Evolutionary conservation across 1,139 yeast species (phyloP), one percentile per base, ranked within the genome.

Genomic region (Taphrina populina): DNA sequence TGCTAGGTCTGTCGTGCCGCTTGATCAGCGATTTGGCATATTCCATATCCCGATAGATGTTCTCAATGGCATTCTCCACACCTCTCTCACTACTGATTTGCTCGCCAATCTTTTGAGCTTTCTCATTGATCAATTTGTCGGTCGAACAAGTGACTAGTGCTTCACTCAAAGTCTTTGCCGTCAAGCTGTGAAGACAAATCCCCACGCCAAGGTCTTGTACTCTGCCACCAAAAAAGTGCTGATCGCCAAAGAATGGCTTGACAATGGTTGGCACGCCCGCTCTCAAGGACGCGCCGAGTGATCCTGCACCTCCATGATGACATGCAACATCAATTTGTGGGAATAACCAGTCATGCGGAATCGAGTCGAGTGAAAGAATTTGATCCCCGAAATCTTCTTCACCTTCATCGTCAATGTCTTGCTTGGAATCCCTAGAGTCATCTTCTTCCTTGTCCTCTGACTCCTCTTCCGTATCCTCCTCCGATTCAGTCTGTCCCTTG

Each of bases 231-330:
- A 86, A 90, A 67, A 90, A 90, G 68, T 86, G 88, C 69, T 90
- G 98, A 69, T 90, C 98, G 0, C 96, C 98, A 69, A 90, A 90
- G 66, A 92, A 90, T 1, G 98, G 97, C 67, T 90, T 90, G 63
- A 90, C 82, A 36, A 90, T 78, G 0, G 95, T 87, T 0, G 97
- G 96, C 29, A 85, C 67, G 0, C 97, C 98, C 7, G 88, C 85
- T 60, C 92, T 72, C 57, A 90, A 68, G 2, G 94, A 78, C 0
- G 96, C 96, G 8, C 98, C 98, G 0, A 97, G 88, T 0, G 97
- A 88, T 1, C 98, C 98, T 0, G 95, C 84, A 0, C 98, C 98
- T 34, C 98, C 98, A 69, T 90, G 98, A 66, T 90, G 98, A 3
- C 90, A 96, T 0, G 95, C 95, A 0, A 92, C 96, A 70, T 90